Evolutionary conservation across 164 flowering plant species (phyloP).

Genomic region (Cinnamomum micranthum): DNA sequence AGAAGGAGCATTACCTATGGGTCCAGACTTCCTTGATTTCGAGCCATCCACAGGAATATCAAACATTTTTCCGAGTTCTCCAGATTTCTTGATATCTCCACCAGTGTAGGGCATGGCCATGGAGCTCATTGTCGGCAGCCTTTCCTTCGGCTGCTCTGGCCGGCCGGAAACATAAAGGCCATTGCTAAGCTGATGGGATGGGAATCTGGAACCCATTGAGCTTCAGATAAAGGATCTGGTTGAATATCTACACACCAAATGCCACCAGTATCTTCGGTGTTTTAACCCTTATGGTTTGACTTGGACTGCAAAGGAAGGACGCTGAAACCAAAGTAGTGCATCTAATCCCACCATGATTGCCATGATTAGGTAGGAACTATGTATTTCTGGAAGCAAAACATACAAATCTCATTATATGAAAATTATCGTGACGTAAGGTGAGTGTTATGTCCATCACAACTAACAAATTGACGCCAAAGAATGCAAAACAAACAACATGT

Average conservation of each 20-base stretch:
- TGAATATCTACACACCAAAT: not conserved
- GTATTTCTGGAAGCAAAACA: conserved; percentile 9
- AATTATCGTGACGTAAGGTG: not conserved
- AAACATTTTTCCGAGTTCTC: conserved; percentile 98
- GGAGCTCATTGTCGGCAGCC: conserved; percentile 79
- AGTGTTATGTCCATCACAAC: not conserved
- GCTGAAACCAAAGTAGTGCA: conserved; percentile 1
- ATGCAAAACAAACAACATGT: not conserved
- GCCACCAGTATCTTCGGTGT: not conserved
- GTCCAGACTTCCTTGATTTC: conserved; percentile 92
- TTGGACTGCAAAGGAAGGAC: not conserved
- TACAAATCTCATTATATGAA: conserved; percentile 1
- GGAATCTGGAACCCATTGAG: conserved; percentile 90
- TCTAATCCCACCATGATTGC: conserved; percentile 1
- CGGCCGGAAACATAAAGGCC: conserved; percentile 93
- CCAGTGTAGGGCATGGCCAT: conserved; percentile 95
- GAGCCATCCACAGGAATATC: conserved; percentile 82
- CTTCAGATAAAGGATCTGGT: not conserved
- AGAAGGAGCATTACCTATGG: conserved; percentile 63
- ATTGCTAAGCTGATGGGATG: conserved; percentile 90
- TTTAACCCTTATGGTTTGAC: not conserved
- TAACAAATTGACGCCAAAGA: not conserved
- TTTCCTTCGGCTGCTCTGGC: conserved; percentile 93
- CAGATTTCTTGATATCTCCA: conserved; percentile 96
- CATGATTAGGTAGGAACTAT: not conserved